Percentiles rank a stretch among this genome's conserved stretches.
Conservation (phyloP, 345 rosid species). For the Clausena lansium region DNA sequence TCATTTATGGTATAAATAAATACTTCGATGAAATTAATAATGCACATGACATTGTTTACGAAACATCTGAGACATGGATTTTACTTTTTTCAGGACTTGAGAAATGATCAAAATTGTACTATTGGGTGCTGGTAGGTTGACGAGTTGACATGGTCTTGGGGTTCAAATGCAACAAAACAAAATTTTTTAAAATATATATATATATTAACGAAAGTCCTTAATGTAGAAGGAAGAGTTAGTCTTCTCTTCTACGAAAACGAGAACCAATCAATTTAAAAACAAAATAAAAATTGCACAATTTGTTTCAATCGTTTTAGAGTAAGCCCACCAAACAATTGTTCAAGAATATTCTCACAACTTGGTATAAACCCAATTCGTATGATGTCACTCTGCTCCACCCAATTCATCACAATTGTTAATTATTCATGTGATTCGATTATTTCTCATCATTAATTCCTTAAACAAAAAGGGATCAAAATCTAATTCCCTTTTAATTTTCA, state of each 20-base stretch:
- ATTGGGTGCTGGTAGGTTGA: too few relatives aligned
- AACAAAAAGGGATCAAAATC: too few relatives aligned
- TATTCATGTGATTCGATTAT: background rate
- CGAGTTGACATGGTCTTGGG: too few relatives aligned
- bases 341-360: constrained; percentile 12
- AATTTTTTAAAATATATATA: too few relatives aligned
- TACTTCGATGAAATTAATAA: too few relatives aligned
- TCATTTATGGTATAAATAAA: too few relatives aligned
- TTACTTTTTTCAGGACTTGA: too few relatives aligned
- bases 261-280: background rate
- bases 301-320: background rate
- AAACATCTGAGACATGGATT: too few relatives aligned
- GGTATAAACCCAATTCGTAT: background rate
- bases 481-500: background rate
- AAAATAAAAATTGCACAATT: background rate
- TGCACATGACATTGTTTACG: too few relatives aligned
- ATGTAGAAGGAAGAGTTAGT: background rate
- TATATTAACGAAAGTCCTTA: too few relatives aligned
- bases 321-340: constrained; percentile 4
- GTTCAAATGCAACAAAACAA: too few relatives aligned
- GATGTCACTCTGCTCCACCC: background rate
- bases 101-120: background rate
- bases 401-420: background rate
- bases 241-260: background rate
- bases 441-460: background rate